A percentile compares a stretch with the other conserved stretches of the same genome.
Conservation (phyloP, 2,329 filamentous ascomycete species). For the Macrophomina phaseolina region DNA sequence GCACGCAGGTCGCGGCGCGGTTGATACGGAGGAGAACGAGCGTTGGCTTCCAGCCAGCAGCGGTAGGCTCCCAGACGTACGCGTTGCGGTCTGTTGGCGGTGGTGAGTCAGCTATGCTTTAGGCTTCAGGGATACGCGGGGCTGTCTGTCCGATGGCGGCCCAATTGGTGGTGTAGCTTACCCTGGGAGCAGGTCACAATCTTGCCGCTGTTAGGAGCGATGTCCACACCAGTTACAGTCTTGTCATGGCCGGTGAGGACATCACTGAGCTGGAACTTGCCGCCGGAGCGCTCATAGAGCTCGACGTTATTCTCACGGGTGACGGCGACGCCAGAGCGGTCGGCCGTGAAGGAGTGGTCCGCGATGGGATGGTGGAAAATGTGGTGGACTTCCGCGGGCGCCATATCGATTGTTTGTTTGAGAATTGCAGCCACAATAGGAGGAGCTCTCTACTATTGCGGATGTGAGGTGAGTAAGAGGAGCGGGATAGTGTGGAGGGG, state of each 20-base stretch:
- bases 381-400: slow-evolving; percentile 88
- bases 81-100: slow-evolving; percentile 81
- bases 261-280: slow-evolving; percentile 81
- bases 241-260: slow-evolving; percentile 97
- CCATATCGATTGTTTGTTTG: slow-evolving; percentile 67
- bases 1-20: slow-evolving; percentile 92
- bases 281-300: slow-evolving; percentile 78
- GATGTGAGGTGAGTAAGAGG: slow-evolving; percentile 3
- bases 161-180: slow-evolving; percentile 45
- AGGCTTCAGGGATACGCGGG: slow-evolving; percentile 10
- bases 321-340: slow-evolving; percentile 86
- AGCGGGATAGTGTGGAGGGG: background rate
- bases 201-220: slow-evolving; percentile 85
- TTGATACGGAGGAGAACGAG: slow-evolving; percentile 97
- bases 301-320: slow-evolving; percentile 89
- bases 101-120: slow-evolving; percentile 29
- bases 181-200: slow-evolving; percentile 98
- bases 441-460: slow-evolving; percentile 91
- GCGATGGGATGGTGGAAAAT: slow-evolving; percentile 96
- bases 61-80: slow-evolving; percentile 96
- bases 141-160: background rate
- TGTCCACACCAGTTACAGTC: slow-evolving; percentile 93
- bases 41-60: slow-evolving; percentile 92
- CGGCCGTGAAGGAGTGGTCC: slow-evolving; percentile 97
- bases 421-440: slow-evolving; percentile 67